Evolutionary conservation across 148 eudicot genomes (phyloP).

Genomic region (Euryodendron excelsum): DNA sequence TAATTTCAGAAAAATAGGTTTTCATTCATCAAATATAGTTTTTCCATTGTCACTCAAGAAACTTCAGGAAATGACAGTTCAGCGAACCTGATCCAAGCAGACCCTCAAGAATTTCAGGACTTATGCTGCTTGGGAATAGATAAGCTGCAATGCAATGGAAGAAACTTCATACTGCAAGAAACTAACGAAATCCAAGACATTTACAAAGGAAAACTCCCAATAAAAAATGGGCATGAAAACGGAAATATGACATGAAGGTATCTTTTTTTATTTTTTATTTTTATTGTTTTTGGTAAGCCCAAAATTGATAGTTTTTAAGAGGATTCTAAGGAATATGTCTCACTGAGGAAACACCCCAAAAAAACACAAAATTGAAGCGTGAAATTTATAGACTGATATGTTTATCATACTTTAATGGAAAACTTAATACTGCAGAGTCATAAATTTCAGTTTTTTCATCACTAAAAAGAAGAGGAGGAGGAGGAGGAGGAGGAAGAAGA

Average conservation of each 20-base stretch:
- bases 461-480: background rate
- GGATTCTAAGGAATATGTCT: background rate
- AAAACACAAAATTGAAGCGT: background rate
- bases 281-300: background rate
- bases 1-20: conserved; percentile 9
- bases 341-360: background rate
- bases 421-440: background rate
- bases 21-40: background rate
- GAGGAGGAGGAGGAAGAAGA: background rate
- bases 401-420: background rate
- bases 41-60: conserved; percentile 2
- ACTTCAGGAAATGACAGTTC: background rate
- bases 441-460: background rate
- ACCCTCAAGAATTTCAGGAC: conserved; percentile 94
- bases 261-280: background rate
- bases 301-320: background rate
- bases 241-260: background rate
- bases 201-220: background rate
- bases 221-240: background rate
- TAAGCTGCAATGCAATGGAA: conserved; percentile 56
- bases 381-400: background rate
- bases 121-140: conserved; percentile 78
- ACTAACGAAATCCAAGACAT: background rate
- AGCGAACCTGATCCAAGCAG: conserved; percentile 79
- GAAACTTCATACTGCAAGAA: background rate